These are phyloP conservation scores for Tuber indicum DNA, from an alignment of 495 filamentous ascomycete genomes.

Conservation along the genomic window DNA sequence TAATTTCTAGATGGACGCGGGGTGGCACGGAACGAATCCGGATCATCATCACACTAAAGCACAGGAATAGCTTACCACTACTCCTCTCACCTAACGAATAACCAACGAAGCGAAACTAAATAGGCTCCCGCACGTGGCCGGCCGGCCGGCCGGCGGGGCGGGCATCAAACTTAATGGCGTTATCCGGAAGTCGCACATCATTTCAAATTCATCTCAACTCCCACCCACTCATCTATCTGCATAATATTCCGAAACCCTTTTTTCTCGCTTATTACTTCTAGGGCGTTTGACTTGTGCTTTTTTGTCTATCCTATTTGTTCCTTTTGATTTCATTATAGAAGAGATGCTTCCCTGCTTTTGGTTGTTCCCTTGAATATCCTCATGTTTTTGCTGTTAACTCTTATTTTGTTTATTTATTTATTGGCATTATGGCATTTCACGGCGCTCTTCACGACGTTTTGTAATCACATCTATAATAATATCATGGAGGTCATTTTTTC, in stretches of 20 bases:
- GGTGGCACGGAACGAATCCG: not conserved
- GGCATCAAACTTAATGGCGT: not conserved
- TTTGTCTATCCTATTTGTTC: not conserved
- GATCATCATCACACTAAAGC: not conserved
- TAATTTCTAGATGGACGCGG: not conserved
- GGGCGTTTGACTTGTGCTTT: not conserved
- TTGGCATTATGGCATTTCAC: not conserved
- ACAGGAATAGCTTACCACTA: not conserved
- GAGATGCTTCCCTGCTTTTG: not conserved
- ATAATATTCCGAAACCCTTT: not conserved
- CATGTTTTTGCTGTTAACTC: not conserved
- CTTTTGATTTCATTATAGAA: not conserved
- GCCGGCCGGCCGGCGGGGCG: not conserved
- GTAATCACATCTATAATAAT: conserved; percentile 2
- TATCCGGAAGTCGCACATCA: not conserved
- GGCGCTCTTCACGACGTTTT: not conserved
- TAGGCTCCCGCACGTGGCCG: not conserved
- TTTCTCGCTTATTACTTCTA: not conserved
- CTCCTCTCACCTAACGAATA: not conserved
- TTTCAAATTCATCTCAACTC: not conserved
- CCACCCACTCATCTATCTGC: not conserved
- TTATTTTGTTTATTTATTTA: not conserved
- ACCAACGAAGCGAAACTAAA: not conserved
- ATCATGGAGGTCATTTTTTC: not conserved
- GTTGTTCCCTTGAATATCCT: not conserved